Conservation (phyloP, 2,329 filamentous ascomycete genomes). For the Trichoderma atrobrunneum region DNA sequence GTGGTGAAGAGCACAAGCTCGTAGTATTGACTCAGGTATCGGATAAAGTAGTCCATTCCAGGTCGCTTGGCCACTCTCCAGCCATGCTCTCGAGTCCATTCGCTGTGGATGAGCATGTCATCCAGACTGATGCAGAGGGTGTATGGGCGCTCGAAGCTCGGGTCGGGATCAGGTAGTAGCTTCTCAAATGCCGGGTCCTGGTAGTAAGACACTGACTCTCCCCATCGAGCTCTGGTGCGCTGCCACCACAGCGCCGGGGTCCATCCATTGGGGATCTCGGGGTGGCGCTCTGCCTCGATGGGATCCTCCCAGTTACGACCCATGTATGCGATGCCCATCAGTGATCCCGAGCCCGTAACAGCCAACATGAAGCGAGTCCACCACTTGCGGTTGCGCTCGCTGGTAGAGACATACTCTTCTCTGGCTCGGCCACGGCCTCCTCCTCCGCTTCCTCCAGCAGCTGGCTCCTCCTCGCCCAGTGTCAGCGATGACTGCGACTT, state of each 20-base stretch:
- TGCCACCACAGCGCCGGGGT: constrained; percentile 71
- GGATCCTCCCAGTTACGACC: constrained; percentile 87
- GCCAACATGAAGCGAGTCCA: constrained; percentile 74
- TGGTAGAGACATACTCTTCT: constrained; percentile 84
- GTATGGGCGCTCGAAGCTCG: constrained; percentile 79
- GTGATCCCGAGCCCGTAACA: constrained; percentile 52
- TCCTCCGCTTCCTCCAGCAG: constrained; percentile 27
- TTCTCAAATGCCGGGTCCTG: constrained; percentile 94
- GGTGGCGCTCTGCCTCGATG: constrained; percentile 67
- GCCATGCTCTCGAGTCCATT: constrained; percentile 90
- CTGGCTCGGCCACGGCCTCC: constrained; percentile 41
- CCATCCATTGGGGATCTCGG: constrained; percentile 79
- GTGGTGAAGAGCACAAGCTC: constrained; percentile 95
- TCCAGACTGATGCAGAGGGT: constrained; percentile 91
- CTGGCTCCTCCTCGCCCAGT: constrained; percentile 36
- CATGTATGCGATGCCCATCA: constrained; percentile 67
- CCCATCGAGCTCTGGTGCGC: constrained; percentile 71
- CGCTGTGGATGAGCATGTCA: constrained; percentile 89
- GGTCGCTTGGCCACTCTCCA: constrained; percentile 95
- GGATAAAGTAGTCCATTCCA: constrained; percentile 94
- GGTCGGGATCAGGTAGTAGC: constrained; percentile 79
- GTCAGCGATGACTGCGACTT: constrained; percentile 33
- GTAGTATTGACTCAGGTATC: constrained; percentile 96
- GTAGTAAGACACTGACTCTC: constrained; percentile 82
- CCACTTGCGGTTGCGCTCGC: constrained; percentile 75